Conservation (phyloP, 305 asterid species). For the Solanum chacoense region DNA sequence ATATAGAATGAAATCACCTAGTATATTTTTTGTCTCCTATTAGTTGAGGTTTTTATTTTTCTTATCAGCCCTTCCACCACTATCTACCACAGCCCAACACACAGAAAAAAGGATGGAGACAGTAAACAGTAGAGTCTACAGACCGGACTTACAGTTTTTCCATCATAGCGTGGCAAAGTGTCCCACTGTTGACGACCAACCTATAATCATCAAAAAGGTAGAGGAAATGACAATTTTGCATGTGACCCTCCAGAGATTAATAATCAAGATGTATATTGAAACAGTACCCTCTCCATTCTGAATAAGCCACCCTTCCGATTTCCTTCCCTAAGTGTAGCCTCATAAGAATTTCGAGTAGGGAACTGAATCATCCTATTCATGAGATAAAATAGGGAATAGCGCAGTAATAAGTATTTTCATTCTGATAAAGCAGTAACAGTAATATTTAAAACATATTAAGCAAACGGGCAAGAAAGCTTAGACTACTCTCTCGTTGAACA, state of each 20-base stretch:
- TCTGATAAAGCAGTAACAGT: not conserved
- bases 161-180: slow-evolving; percentile 33
- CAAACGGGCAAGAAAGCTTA: not conserved
- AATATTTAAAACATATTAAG: not conserved
- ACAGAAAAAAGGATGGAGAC: not conserved
- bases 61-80: not conserved
- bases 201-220: slow-evolving; percentile 28
- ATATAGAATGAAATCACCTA: not conserved
- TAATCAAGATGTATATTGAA: not conserved
- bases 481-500: not conserved
- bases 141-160: slow-evolving; percentile 62
- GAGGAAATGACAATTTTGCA: not conserved
- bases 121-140: not conserved
- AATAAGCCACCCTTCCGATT: slow-evolving; percentile 40
- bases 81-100: not conserved
- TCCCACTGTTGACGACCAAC: slow-evolving; percentile 50
- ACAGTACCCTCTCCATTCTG: slow-evolving; percentile 42
- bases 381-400: not conserved
- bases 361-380: slow-evolving; percentile 56
- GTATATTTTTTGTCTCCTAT: not conserved
- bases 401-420: not conserved
- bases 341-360: slow-evolving; percentile 34
- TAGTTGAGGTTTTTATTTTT: not conserved
- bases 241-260: not conserved
- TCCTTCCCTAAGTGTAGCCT: slow-evolving; percentile 35